These are phyloP conservation scores for Talaromyces sp. DNA, from an alignment of 2,329 filamentous ascomycete genomes.

Conservation along the genomic window DNA sequence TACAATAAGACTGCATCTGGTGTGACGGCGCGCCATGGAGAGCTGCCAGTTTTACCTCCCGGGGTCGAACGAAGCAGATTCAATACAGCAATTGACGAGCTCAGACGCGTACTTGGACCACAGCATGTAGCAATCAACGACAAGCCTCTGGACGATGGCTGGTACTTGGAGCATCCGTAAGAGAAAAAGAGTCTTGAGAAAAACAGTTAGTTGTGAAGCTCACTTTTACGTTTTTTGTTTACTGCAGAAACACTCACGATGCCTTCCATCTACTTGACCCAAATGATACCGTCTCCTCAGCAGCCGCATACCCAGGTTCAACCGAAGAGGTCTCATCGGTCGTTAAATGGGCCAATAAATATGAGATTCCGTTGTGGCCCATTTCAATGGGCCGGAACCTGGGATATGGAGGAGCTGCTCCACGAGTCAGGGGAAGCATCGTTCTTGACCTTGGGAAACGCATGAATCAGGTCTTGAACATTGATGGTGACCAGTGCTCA, in stretches of 20 bases:
- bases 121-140: constrained; percentile 19
- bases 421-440: constrained; percentile 39
- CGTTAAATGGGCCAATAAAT: constrained; percentile 28
- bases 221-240: neutral
- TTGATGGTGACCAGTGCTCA: constrained; percentile 27
- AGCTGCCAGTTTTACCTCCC: constrained; percentile 17
- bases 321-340: constrained; percentile 28
- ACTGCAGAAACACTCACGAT: constrained; percentile 36
- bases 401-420: constrained; percentile 48
- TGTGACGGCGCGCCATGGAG: constrained; percentile 1
- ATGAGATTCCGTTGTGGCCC: constrained; percentile 28
- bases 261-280: constrained; percentile 40
- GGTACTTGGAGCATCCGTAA: constrained; percentile 35
- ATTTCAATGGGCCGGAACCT: constrained; percentile 42
- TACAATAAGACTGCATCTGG: constrained; percentile 16
- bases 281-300: constrained; percentile 41
- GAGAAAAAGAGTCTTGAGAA: constrained; percentile 2
- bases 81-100: constrained; percentile 16
- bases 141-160: constrained; percentile 25
- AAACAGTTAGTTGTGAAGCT: neutral
- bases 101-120: constrained; percentile 13
- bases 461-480: constrained; percentile 30
- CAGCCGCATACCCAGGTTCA: constrained; percentile 40
- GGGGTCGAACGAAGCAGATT: constrained; percentile 14
- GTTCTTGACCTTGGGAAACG: constrained; percentile 38